phyloP scores from a whole-genome alignment of 148 eudicot species.

The Talinum fruticosum region DNA sequence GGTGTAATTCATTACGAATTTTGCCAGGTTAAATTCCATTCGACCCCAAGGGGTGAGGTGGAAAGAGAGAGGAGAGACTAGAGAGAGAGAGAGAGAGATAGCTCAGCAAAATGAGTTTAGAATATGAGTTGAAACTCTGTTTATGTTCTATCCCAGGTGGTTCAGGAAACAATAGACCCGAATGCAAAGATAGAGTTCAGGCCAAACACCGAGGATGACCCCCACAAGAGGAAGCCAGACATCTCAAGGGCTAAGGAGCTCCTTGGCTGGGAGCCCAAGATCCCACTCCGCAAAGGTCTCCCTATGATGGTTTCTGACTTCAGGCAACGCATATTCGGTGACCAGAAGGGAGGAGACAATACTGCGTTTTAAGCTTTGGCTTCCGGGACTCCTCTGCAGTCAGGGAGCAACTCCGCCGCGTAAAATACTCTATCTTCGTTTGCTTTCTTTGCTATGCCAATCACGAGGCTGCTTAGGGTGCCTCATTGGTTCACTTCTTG shows the following conservation, averaged over 20 bases:
- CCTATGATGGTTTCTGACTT: slow-evolving; percentile 90
- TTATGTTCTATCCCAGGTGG: slow-evolving; percentile 47
- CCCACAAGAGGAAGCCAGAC: slow-evolving; percentile 96
- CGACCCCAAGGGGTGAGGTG: too few species aligned
- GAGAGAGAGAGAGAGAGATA: too few species aligned
- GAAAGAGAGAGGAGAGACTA: too few species aligned
- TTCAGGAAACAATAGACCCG: slow-evolving; percentile 93
- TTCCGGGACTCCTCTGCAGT: too few species aligned
- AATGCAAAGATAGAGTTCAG: slow-evolving; percentile 76
- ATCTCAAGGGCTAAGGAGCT: slow-evolving; percentile 82
- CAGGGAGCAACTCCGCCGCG: neutral
- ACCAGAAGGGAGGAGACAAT: slow-evolving; percentile 53
- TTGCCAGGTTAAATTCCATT: too few species aligned
- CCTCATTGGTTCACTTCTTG: slow-evolving; percentile 2
- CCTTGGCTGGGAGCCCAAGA: slow-evolving; percentile 95
- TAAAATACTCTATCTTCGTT: neutral
- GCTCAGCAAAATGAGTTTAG: too few species aligned
- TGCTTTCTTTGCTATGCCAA: slow-evolving; percentile 9
- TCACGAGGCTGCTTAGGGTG: slow-evolving; percentile 11
- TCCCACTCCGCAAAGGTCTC: slow-evolving; percentile 76
- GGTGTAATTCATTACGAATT: too few species aligned
- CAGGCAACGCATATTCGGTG: slow-evolving; percentile 83
- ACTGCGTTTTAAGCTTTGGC: slow-evolving; percentile 18
- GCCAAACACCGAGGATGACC: slow-evolving; percentile 95
- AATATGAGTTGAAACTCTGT: too few species aligned